These are phyloP conservation scores for Leccinum rimulosum DNA, from an alignment of 768 basidiomycete genomes.

Conservation along the genomic window DNA sequence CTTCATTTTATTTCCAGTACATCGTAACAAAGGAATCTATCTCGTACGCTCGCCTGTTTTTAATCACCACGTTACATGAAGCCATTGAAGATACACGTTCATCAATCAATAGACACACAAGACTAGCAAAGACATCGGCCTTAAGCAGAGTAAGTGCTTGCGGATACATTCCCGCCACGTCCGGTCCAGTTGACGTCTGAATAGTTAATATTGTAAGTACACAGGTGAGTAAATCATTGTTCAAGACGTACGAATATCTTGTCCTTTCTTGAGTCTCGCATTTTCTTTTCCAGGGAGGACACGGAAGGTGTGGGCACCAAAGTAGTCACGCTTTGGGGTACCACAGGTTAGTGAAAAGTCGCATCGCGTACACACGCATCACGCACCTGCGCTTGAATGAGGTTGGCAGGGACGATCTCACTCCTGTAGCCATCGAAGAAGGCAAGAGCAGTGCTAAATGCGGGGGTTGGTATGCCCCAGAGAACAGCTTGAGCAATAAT, in stretches of 20 bases:
- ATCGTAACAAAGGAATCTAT: conserved; percentile 13
- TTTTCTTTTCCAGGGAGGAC: conserved; percentile 93
- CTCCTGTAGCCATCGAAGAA: conserved; percentile 99
- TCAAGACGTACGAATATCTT: conserved; percentile 79
- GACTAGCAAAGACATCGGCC: background rate
- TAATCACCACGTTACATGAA: conserved; percentile 11
- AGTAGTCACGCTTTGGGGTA: conserved; percentile 82
- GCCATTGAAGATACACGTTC: background rate
- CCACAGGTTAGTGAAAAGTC: conserved; percentile 2
- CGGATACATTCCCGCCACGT: conserved; percentile 92
- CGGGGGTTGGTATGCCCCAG: conserved; percentile 97
- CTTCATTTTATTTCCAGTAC: conserved; percentile 12
- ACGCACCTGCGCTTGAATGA: conserved; percentile 86
- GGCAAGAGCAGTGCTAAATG: conserved; percentile 96
- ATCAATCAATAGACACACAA: conserved; percentile 20
- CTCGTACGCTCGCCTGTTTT: conserved; percentile 14
- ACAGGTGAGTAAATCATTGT: background rate
- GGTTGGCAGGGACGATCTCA: conserved; percentile 89
- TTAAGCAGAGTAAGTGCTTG: conserved; percentile 78
- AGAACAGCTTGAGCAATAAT: conserved; percentile 94
- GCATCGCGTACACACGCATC: background rate
- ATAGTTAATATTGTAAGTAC: background rate
- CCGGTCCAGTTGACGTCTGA: conserved; percentile 99
- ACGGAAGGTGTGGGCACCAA: conserved; percentile 97
- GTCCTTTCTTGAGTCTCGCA: conserved; percentile 67